Conservation (phyloP, 2,329 filamentous ascomycete genomes). For the Orbilia blumenaviensis region DNA sequence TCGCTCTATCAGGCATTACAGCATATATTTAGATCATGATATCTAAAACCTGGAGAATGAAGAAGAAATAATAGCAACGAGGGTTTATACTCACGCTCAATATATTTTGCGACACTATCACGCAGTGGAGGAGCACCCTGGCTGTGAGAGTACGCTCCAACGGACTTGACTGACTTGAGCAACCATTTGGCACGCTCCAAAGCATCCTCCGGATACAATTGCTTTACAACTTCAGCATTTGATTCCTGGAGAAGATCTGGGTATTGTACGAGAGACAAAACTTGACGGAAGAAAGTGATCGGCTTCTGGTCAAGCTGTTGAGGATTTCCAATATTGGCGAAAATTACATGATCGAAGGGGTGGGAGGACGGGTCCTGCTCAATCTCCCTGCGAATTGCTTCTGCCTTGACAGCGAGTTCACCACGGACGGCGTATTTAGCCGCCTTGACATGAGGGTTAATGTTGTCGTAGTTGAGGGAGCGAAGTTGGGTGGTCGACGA, state of each 20-base stretch:
- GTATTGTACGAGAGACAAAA: slow-evolving; percentile 91
- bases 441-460: slow-evolving; percentile 86
- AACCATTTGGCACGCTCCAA: slow-evolving; percentile 83
- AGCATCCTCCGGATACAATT: slow-evolving; percentile 88
- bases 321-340: slow-evolving; percentile 98
- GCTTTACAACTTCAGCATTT: slow-evolving; percentile 73
- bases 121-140: slow-evolving; percentile 87
- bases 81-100: slow-evolving; percentile 73
- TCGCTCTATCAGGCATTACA: slow-evolving; percentile 67
- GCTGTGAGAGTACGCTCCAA: slow-evolving; percentile 95
- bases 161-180: slow-evolving; percentile 83
- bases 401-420: slow-evolving; percentile 91
- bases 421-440: slow-evolving; percentile 97
- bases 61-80: too few relatives aligned
- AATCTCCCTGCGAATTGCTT: slow-evolving; percentile 74
- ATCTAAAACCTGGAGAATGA: too few relatives aligned
- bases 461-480: slow-evolving; percentile 79
- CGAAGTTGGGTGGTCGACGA: slow-evolving; percentile 63
- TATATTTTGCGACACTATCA: slow-evolving; percentile 89
- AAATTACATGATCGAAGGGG: slow-evolving; percentile 90
- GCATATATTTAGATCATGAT: not conserved
- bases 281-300: slow-evolving; percentile 98
- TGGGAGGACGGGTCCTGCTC: slow-evolving; percentile 68
- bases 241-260: slow-evolving; percentile 83
- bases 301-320: slow-evolving; percentile 99